Percentiles rank a stretch among this genome's conserved stretches.
These are phyloP conservation scores for Paracamarosporium sp. DNA, from an alignment of 2,329 filamentous ascomycete species.

Conservation along the genomic window DNA sequence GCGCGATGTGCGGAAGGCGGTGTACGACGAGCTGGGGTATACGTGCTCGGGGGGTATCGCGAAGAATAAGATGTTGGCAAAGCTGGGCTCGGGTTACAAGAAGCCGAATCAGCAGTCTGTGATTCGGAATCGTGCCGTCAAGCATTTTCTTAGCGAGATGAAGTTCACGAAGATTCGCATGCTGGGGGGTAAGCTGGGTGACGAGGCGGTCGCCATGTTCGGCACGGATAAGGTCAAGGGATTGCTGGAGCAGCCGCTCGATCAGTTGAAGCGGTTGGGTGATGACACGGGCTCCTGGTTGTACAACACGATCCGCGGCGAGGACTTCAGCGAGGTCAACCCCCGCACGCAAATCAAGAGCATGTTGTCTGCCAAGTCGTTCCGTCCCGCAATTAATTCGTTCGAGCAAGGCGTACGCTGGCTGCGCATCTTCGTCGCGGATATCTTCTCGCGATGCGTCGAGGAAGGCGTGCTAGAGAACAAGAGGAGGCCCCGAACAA, in stretches of 20 bases:
- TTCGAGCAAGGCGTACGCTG: conserved; percentile 81
- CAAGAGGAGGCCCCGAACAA: conserved; percentile 82
- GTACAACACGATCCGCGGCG: conserved; percentile 81
- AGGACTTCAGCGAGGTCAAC: conserved; percentile 88
- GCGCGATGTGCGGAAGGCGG: conserved; percentile 71
- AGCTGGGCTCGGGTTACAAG: conserved; percentile 87
- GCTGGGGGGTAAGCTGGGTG: conserved; percentile 92
- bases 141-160: conserved; percentile 80
- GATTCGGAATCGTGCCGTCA: conserved; percentile 83
- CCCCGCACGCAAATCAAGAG: conserved; percentile 92
- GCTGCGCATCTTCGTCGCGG: conserved; percentile 89
- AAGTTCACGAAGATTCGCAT: conserved; percentile 96
- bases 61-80: conserved; percentile 93
- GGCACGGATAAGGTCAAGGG: conserved; percentile 81
- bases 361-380: conserved; percentile 97
- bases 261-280: conserved; percentile 78
- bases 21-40: conserved; percentile 77
- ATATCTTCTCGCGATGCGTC: conserved; percentile 87
- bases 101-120: conserved; percentile 96
- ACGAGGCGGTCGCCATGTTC: conserved; percentile 82
- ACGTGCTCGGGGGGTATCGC: conserved; percentile 92
- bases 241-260: conserved; percentile 73
- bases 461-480: conserved; percentile 91
- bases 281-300: conserved; percentile 88
- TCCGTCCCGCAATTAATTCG: conserved; percentile 80